Base-by-base conservation (phyloP, 306 rosid genomes). In the Dalbergia cultrata region DNA sequence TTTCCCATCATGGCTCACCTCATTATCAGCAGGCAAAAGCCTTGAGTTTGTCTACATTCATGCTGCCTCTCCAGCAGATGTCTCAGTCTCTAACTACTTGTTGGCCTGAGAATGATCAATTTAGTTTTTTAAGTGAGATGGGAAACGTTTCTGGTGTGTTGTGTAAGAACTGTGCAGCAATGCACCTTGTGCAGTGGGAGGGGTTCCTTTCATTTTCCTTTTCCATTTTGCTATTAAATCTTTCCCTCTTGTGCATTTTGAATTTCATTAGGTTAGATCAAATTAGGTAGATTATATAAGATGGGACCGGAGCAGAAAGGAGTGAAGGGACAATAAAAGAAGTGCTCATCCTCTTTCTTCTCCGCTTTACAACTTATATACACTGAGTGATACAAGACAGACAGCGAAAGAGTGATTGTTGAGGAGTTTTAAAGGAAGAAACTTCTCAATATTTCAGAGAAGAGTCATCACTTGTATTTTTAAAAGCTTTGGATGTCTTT, bases 271-370 rank as follows among this genome's bases (percentile, higher is more conserved):
- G 78, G 80, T 75, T 86, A 83, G 90, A 77, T 59, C 50, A 84
- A 82, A 83, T 71, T 88, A 83, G 81, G 64, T 75, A 75, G 88
- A 77, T 34, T 56, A 85, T 88, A 86, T 85, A 91, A 89, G 94
- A 82, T 86, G 74, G 84, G 75, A 84, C 76, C 85, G 98, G 88
- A 84, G 89, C 74, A 77, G 98, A 95, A 93, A 88, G 98, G 97
- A 85, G 99, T 70, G 99, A 95, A 86, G 99, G 89, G 99, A 92
- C 94, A 81, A 76, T 18, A 89, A 89, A 89, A 81, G 39, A 74
- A 76, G 98, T 89, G 99, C 97, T 95, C 99, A 89, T 95, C 99
- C 99, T 93, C 97, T 89, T 90, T 95, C 97, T 83, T 86, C 95
- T 86, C 97, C 87, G 81, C 88, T 90, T 89, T 87, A 86, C 87